A percentile compares a stretch with the other conserved stretches of the same genome.
phyloP scores from a whole-genome alignment of 768 basidiomycete species.

The Boletus rex-veris region DNA sequence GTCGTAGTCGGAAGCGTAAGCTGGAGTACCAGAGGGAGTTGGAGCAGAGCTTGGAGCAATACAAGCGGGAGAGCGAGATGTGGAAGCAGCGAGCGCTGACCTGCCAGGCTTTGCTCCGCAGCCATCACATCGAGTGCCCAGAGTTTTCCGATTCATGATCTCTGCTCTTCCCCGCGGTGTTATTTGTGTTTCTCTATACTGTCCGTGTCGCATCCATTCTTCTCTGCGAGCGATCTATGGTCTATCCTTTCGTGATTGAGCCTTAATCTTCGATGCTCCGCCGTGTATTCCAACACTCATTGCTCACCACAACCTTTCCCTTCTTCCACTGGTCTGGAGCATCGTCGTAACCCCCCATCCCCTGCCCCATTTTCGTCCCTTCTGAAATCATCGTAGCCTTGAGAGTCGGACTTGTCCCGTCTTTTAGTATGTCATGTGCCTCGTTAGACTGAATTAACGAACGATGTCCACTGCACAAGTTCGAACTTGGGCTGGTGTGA shows the following conservation, averaged over 20 bases:
- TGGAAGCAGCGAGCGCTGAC: conserved; percentile 57
- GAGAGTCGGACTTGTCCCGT: no score
- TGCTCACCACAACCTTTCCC: conserved; percentile 24
- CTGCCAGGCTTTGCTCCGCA: conserved; percentile 50
- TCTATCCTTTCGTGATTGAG: conserved; percentile 1
- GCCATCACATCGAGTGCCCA: conserved; percentile 57
- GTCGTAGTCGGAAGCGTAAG: conserved; percentile 74
- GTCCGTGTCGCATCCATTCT: background rate
- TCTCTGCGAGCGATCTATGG: conserved; percentile 3
- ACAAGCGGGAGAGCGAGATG: conserved; percentile 56
- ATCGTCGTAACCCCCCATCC: conserved; percentile 41
- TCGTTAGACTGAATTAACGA: no score
- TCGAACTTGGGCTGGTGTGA: no score
- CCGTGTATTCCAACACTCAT: conserved; percentile 30
- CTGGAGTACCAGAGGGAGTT: conserved; percentile 63
- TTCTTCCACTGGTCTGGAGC: conserved; percentile 48
- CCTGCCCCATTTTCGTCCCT: no score
- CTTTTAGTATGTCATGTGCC: no score
- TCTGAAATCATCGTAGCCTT: no score
- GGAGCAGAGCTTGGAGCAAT: conserved; percentile 50
- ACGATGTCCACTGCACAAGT: no score
- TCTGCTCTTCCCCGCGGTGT: background rate
- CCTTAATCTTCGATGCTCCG: conserved; percentile 44
- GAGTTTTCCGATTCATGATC: conserved; percentile 38
- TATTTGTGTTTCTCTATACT: conserved; percentile 13